Evolutionary conservation across 2,329 filamentous ascomycete species (phyloP), one percentile per base, ranked within the genome.

Genomic region (Alternaria panax): DNA sequence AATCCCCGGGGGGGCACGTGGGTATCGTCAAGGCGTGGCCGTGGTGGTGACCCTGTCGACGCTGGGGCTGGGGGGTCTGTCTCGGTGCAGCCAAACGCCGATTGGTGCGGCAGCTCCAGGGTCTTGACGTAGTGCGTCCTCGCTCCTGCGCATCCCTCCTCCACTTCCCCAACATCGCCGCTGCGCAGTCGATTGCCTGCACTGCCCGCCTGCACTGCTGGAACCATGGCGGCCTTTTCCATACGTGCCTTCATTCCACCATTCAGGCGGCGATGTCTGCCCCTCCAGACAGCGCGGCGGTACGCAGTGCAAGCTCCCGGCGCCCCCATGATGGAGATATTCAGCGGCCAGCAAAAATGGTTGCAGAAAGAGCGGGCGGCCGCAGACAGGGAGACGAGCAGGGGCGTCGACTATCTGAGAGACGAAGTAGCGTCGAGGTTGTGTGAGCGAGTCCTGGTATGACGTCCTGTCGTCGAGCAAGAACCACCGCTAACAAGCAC

Each of bases 311-410:
- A 93, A 79, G 85, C 91, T 20, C 84, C 92, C 2, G 91, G 92
- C 60, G 87, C 88, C 40, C 91, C 93, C 25, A 87, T 89, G 36
- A 88, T 96, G 68, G 90, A 97, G 68, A 91, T 99, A 77, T 99
- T 99, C 86, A 96, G 96, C 80, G 87, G 89, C 62, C 86, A 87
- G 68, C 87, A 89, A 22, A 99, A 99, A 84, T 93, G 91, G 84
- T 81, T 95, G 48, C 95, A 99, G 77, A 96, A 92, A 78, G 93
- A 98, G 78, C 87, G 94, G 62, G 91, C 93, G 1, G 93, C 92
- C 0, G 76, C 83, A 45, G 83, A 94, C 74, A 81, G 86, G 9
- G 87, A 92, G 65, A 80, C 85, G 64, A 93, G 93, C 75, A 86
- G 94, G 16, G 86, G 91, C 71, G 90, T 92, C 24, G 95, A 98